These are phyloP conservation scores for Withania somnifera DNA, from an alignment of 305 asterid species.

Conservation along the genomic window DNA sequence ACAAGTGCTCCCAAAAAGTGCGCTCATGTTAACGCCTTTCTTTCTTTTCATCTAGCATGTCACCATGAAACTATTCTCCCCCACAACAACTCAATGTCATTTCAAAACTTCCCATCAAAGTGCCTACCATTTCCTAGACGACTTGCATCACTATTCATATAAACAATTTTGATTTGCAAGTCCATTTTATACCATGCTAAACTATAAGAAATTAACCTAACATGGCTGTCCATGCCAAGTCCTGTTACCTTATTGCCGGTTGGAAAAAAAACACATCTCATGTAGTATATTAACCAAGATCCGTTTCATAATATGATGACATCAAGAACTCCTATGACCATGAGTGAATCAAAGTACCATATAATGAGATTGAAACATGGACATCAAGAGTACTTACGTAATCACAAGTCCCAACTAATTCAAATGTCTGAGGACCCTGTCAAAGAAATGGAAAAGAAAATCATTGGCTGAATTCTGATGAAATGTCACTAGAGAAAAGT, in stretches of 20 bases:
- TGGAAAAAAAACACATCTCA: not conserved
- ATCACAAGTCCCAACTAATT: conserved; percentile 54
- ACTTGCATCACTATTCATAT: not conserved
- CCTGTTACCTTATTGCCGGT: not conserved
- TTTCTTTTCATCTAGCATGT: not conserved
- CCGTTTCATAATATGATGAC: not conserved
- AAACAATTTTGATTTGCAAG: not conserved
- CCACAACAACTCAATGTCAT: not conserved
- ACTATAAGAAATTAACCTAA: not conserved
- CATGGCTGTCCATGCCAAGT: not conserved
- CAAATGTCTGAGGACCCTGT: conserved; percentile 66
- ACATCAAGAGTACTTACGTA: conserved; percentile 49
- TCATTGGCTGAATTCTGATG: not conserved
- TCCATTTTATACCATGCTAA: not conserved
- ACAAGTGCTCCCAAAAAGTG: not conserved
- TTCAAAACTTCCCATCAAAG: not conserved
- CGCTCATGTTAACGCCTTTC: not conserved
- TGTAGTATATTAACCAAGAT: not conserved
- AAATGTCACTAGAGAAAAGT: conserved; percentile 1
- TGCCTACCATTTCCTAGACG: not conserved
- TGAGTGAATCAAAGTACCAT: not conserved
- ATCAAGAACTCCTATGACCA: not conserved
- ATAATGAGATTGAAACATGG: not conserved
- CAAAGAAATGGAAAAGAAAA: conserved; percentile 13
- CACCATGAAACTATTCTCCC: not conserved